Evolutionary conservation across 1,284 basidiomycete species (phyloP), one percentile per base, ranked within the genome.

Genomic region (Singerocomus rubriflavus): DNA sequence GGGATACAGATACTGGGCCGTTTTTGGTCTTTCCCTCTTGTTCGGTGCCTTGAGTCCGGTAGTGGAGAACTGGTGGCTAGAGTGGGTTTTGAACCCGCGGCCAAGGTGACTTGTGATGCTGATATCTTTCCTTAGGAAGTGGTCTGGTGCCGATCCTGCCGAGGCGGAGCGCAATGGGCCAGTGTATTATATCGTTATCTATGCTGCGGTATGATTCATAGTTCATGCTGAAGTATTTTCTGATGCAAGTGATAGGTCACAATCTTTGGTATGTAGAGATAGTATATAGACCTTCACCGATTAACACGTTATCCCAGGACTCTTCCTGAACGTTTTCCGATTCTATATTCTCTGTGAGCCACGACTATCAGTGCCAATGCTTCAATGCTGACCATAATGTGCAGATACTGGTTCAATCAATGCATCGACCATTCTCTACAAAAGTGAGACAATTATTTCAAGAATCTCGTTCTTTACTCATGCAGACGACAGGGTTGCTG

Each of bases 21-120:
- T 82, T 7, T 93, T 96, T 62, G 63, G 70, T 1, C 13, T 75
- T 21, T 67, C 79, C 7, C 74, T 94, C 48, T 54, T 83, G 2
- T 59, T 91, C 10, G 86, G 83, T 1, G 84, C 89, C 17, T 57
- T 87, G 2, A 80, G 81, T 35, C 93, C 93, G 4, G 84, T 96
- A 5, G 66, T 82, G 2, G 90, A 93, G 66, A 93, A 91, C 58
- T 84, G 84, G 12, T 94, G 93, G 92, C 67, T 94, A 11, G 80
- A 81, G 84, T 85, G 60, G 53, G 75, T 62, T 26, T 46, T 49
- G 30, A 12, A 16, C 46, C 30, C 48, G 12, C 10, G 30, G 45
- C 52, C 49, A 29, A 36, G 1, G 36, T 36, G 38, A 25, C 30
- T 17, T 21, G 16, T 25, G n/a, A 45, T 48, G 16, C 46, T 63